phyloP scores from a whole-genome alignment of 208 protist genomes.

The Sergeia podlipaevii region DNA sequence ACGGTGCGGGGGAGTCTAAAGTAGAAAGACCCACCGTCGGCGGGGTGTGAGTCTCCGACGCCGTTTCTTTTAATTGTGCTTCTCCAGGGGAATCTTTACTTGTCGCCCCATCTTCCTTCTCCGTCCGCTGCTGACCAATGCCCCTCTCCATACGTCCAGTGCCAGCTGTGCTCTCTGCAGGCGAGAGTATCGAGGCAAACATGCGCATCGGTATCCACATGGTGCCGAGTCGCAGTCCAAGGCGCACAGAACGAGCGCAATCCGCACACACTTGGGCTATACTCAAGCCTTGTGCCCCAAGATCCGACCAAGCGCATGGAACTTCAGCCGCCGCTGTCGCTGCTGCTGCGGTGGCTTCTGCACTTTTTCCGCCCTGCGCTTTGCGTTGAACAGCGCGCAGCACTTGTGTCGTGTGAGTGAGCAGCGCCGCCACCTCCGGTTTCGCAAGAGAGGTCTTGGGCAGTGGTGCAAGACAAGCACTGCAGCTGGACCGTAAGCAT shows the following conservation, averaged over 20 bases:
- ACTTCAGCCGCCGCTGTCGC: not conserved
- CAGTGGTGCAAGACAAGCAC: slow-evolving; percentile 53
- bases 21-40: too few species aligned
- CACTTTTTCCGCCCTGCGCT: not conserved
- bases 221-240: slow-evolving; percentile 39
- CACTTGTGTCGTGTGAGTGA: slow-evolving; percentile 17
- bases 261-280: slow-evolving; percentile 54
- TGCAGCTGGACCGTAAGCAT: slow-evolving; percentile 58
- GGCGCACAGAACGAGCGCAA: slow-evolving; percentile 45
- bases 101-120: too few species aligned
- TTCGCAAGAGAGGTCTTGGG: slow-evolving; percentile 25
- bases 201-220: slow-evolving; percentile 71
- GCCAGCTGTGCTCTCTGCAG: not conserved
- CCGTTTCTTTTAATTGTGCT: too few species aligned
- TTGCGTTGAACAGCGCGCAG: slow-evolving; percentile 10
- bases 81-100: too few species aligned
- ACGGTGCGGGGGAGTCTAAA: too few species aligned
- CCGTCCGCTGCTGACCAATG: too few species aligned
- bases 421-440: slow-evolving; percentile 29
- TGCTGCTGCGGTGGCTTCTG: not conserved
- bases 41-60: too few species aligned
- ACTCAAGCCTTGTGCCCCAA: not conserved
- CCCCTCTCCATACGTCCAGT: too few species aligned
- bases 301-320: not conserved
- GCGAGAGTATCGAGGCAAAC: slow-evolving; percentile 29